A percentile compares a stretch with the other conserved stretches of the same genome.
Evolutionary conservation across 2,329 filamentous ascomycete species (phyloP).

Genomic region (Aureobasidium lini): DNA sequence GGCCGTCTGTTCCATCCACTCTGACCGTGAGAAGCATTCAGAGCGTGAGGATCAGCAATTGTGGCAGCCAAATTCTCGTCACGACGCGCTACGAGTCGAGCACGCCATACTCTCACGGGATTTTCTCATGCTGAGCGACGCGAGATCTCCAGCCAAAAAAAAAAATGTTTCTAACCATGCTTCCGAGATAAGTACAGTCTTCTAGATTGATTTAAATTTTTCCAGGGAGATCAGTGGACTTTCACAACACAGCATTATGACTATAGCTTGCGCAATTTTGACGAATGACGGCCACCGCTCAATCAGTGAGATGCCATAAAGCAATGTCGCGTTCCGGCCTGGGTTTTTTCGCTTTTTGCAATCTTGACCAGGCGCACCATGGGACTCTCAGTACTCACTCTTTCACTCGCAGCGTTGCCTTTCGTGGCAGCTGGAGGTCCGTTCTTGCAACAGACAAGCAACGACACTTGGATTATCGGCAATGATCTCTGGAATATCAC

Average conservation of each 20-base stretch:
- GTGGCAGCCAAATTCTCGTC: no score
- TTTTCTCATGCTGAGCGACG: neutral
- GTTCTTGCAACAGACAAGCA: slow-evolving; percentile 28
- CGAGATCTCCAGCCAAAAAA: neutral
- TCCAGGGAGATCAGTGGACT: neutral
- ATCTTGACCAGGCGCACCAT: neutral
- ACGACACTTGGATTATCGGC: slow-evolving; percentile 31
- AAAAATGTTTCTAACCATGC: neutral
- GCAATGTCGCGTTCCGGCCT: no score
- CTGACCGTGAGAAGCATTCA: no score
- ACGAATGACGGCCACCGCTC: neutral
- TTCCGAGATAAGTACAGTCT: neutral
- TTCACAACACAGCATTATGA: neutral
- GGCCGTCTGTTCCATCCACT: no score
- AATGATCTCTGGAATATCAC: slow-evolving; percentile 38
- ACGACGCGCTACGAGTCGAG: neutral
- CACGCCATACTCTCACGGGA: neutral
- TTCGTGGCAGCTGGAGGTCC: neutral
- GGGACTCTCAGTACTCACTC: neutral
- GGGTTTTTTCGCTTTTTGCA: no score
- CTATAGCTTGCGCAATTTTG: neutral
- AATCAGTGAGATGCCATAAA: no score
- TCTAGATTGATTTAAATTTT: neutral
- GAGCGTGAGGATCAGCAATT: no score
- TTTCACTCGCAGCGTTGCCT: neutral